phyloP scores from a whole-genome alignment of 805 yeast species.

The Suhomyces xylopsoci region DNA sequence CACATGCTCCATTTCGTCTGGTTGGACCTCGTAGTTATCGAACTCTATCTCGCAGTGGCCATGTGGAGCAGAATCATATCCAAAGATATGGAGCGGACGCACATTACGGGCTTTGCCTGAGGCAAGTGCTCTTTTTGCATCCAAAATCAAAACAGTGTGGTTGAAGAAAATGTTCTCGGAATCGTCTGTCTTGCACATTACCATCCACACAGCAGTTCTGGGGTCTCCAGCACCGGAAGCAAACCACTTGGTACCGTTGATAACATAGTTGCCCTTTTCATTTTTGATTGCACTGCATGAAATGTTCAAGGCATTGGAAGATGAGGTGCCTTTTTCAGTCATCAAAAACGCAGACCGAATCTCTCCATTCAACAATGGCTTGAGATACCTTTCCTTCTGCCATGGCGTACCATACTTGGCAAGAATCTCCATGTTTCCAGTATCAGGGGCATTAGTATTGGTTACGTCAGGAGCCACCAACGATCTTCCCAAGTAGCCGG shows the following conservation, averaged over 20 bases:
- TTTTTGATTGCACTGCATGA: constrained; percentile 40
- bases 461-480: constrained; percentile 57
- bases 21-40: constrained; percentile 45
- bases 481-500: constrained; percentile 56
- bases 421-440: constrained; percentile 57
- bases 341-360: constrained; percentile 61
- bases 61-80: constrained; percentile 68
- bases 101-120: constrained; percentile 47
- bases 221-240: constrained; percentile 72
- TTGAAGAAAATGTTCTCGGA: constrained; percentile 39
- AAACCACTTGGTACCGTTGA: constrained; percentile 68
- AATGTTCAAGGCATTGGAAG: constrained; percentile 62
- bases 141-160: constrained; percentile 57
- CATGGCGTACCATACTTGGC: constrained; percentile 40
- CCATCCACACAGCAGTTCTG: constrained; percentile 51
- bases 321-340: constrained; percentile 61
- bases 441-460: constrained; percentile 61
- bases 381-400: constrained; percentile 46
- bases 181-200: constrained; percentile 48
- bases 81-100: constrained; percentile 54
- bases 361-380: constrained; percentile 52
- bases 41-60: constrained; percentile 65
- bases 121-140: constrained; percentile 46
- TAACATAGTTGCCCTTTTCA: constrained; percentile 43
- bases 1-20: constrained; percentile 39